Percentiles rank a stretch among this genome's conserved stretches.
phyloP scores from a whole-genome alignment of 2,329 filamentous ascomycete genomes.

The Penicillium sp. region DNA sequence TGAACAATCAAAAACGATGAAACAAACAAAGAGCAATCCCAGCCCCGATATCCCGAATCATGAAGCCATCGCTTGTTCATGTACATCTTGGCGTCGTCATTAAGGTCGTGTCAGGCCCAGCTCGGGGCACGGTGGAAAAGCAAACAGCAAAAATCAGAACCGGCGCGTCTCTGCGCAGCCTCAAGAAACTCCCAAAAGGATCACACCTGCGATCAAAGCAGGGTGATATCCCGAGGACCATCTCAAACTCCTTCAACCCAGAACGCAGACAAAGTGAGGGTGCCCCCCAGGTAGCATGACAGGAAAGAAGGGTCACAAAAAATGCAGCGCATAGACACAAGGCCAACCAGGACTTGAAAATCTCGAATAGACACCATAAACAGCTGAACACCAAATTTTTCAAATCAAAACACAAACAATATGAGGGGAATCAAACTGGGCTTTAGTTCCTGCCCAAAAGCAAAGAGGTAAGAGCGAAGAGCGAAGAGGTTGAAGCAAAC shows the following conservation, averaged over 20 bases:
- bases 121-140: slow-evolving; percentile 30
- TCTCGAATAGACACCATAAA: neutral
- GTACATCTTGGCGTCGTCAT: slow-evolving; percentile 45
- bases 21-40: slow-evolving; percentile 19
- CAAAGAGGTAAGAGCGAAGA: neutral
- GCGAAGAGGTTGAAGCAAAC: neutral
- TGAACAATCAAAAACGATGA: slow-evolving; percentile 12
- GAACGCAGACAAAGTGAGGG: slow-evolving; percentile 18
- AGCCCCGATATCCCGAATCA: slow-evolving; percentile 31
- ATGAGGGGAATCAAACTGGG: neutral
- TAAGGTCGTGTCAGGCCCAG: slow-evolving; percentile 40
- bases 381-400: neutral
- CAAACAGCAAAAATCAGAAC: slow-evolving; percentile 24
- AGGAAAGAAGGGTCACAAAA: neutral
- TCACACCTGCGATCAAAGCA: slow-evolving; percentile 24
- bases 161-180: slow-evolving; percentile 19
- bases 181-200: slow-evolving; percentile 33
- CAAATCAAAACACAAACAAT: neutral
- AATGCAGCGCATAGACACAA: neutral
- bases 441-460: neutral
- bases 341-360: neutral
- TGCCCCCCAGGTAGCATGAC: neutral
- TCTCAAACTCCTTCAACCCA: slow-evolving; percentile 22
- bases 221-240: slow-evolving; percentile 21
- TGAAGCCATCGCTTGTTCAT: slow-evolving; percentile 41